Evolutionary conservation across 306 rosid species (phyloP).

Genomic region (Parietaria judaica): DNA sequence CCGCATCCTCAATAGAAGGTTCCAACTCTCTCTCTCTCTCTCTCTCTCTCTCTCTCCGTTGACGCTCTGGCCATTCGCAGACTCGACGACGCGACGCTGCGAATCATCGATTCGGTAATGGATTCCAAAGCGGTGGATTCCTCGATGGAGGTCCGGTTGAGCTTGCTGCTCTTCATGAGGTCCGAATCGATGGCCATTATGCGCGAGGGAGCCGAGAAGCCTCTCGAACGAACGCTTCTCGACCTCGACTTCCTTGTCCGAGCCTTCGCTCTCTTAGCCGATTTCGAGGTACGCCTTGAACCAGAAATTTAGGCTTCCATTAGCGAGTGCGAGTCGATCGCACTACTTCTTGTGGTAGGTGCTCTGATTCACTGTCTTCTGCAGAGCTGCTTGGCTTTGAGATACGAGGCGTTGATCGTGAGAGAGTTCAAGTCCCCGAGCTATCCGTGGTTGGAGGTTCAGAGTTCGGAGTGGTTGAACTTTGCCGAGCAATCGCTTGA

Average conservation of each 20-base stretch:
- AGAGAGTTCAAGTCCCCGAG: constrained; percentile 45
- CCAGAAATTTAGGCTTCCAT: neutral
- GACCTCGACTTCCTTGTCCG: constrained; percentile 63
- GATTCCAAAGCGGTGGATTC: constrained; percentile 50
- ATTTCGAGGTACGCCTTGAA: constrained; percentile 39
- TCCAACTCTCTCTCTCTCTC: constrained; percentile 7
- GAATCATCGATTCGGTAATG: constrained; percentile 41
- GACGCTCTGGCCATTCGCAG: constrained; percentile 21
- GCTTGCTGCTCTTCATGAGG: constrained; percentile 41
- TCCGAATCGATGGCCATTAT: constrained; percentile 40
- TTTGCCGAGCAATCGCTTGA: constrained; percentile 51
- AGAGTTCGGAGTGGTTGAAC: constrained; percentile 51
- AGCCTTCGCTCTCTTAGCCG: constrained; percentile 63
- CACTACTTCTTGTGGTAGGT: too few relatives aligned
- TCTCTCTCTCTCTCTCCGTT: neutral
- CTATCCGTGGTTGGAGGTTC: constrained; percentile 48
- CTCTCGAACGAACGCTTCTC: constrained; percentile 51
- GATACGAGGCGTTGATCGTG: constrained; percentile 75
- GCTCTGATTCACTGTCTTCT: neutral
- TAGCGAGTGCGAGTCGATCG: too few relatives aligned
- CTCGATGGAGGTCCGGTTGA: constrained; percentile 33
- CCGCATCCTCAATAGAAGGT: constrained; percentile 46
- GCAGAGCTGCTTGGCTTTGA: constrained; percentile 82
- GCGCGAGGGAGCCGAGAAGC: constrained; percentile 35
- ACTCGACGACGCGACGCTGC: constrained; percentile 39